Conservation (phyloP, 1,139 yeast genomes). For the Yamadazyma taylorii region DNA sequence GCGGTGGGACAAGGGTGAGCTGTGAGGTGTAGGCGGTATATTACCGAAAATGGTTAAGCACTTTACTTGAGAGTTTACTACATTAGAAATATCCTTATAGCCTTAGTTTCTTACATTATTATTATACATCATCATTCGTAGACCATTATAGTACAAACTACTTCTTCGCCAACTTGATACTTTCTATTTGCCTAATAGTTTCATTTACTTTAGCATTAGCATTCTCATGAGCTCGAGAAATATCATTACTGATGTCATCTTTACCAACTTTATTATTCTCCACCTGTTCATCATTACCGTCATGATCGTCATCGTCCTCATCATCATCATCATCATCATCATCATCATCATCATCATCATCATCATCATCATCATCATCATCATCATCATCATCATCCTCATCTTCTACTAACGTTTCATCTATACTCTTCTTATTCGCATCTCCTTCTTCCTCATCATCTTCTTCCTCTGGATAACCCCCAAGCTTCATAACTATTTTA, state of each 20-base stretch:
- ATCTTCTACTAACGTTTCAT: constrained; percentile 33
- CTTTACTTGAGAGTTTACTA: neutral
- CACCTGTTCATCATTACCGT: too few species aligned
- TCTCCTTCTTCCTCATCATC: constrained; percentile 73
- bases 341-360: constrained; percentile 48
- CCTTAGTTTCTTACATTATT: too few species aligned
- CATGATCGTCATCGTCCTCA: constrained; percentile 42
- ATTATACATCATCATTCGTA: constrained; percentile 1
- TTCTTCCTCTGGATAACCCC: constrained; percentile 88
- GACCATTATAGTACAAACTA: neutral
- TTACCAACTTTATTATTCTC: too few species aligned
- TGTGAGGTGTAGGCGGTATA: too few species aligned
- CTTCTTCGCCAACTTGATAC: neutral
- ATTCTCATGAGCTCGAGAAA: too few species aligned
- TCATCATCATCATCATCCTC: constrained; percentile 35
- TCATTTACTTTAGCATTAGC: constrained; percentile 23
- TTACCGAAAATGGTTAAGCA: too few species aligned
- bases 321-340: constrained; percentile 37
- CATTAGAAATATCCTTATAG: too few species aligned
- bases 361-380: constrained; percentile 41
- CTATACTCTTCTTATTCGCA: constrained; percentile 39
- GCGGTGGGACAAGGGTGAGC: too few species aligned
- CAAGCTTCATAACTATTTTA: constrained; percentile 74
- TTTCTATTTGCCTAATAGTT: neutral
- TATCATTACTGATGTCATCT: too few species aligned